Base-by-base conservation (phyloP, 306 rosid genomes). In the Casuarina glauca region DNA sequence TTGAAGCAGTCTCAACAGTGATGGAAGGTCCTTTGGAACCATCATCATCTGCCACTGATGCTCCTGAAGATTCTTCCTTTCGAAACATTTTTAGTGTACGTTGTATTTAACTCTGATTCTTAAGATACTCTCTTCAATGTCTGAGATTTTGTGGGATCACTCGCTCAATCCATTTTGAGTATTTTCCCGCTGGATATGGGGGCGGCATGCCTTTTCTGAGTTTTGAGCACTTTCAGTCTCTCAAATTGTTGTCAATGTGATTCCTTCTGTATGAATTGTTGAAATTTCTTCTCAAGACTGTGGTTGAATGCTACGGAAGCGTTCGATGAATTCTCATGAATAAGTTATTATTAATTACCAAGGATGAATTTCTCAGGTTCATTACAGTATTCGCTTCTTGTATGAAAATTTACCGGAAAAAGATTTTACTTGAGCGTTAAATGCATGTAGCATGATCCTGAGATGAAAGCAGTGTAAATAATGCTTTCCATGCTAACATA, bases 1-100 rank as follows among this genome's bases (percentile, higher is more conserved):
- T 85, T 69, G 94, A 86, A 84, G 92, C 86, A 74, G 92, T 78
- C 79, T 84, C 97, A 77, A 9, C 73, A 9, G 58, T 85, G 26
- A 82, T 86, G 38, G 96, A 88, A 84, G 90, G 87, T 79, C 86
- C 85, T 15, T 82, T 85, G 61, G 96, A 94, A 78, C 82, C 91
- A 20, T 79, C 90, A 72, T 81, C 90, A 75, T 85, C 91, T 64
- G 79, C 82, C 74, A 66, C 82, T 69, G 96, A 88, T 71, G 78
- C 89, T 57, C 54, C 83, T 61, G 94, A 88, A 73, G 91, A 90
- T 88, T 72, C 89, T 70, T 80, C 89, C 50, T 89, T 94, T 73
- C 75, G 82, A 51, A 91, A 87, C 80, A 84, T 84, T 77, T 85
- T 86, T 77, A 76, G 80, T 38, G 97, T 92, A 86, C 45, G 88